Evolutionary conservation across 805 yeast genomes (phyloP).

Genomic region (Candida pini): DNA sequence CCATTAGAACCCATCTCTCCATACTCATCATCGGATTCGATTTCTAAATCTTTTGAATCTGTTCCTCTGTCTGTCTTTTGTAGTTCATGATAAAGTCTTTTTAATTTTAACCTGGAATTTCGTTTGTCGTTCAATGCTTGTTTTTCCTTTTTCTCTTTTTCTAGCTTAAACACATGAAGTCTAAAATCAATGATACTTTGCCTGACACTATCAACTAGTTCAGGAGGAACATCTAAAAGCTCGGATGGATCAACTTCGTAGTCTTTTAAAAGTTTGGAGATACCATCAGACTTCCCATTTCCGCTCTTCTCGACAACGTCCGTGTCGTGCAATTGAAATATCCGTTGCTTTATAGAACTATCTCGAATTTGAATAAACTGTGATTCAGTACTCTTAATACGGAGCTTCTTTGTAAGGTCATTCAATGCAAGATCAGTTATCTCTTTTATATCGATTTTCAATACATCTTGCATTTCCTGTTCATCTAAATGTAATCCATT

Average conservation of each 20-base stretch:
- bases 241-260: slow-evolving; percentile 56
- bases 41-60: slow-evolving; percentile 14
- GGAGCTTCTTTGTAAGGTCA: slow-evolving; percentile 6
- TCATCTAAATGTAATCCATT: slow-evolving; percentile 2
- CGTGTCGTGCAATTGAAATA: slow-evolving; percentile 1
- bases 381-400: neutral
- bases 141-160: slow-evolving; percentile 43
- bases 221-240: slow-evolving; percentile 50
- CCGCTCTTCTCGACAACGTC: neutral
- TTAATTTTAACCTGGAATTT: slow-evolving; percentile 42
- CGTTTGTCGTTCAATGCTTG: slow-evolving; percentile 44
- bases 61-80: slow-evolving; percentile 14
- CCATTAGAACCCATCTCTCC: slow-evolving; percentile 22
- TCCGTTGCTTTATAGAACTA: slow-evolving; percentile 1
- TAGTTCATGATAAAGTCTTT: slow-evolving; percentile 32
- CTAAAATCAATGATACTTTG: slow-evolving; percentile 53
- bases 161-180: slow-evolving; percentile 46
- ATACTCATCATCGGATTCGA: slow-evolving; percentile 28
- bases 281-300: slow-evolving; percentile 8
- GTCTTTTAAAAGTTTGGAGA: slow-evolving; percentile 8
- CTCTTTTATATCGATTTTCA: slow-evolving; percentile 6
- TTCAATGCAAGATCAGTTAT: slow-evolving; percentile 6
- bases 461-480: neutral
- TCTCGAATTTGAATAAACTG: slow-evolving; percentile 1
- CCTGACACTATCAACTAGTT: slow-evolving; percentile 45